Base-by-base conservation (phyloP, 805 yeast species). In the Saccharomyces mikatae region DNA sequence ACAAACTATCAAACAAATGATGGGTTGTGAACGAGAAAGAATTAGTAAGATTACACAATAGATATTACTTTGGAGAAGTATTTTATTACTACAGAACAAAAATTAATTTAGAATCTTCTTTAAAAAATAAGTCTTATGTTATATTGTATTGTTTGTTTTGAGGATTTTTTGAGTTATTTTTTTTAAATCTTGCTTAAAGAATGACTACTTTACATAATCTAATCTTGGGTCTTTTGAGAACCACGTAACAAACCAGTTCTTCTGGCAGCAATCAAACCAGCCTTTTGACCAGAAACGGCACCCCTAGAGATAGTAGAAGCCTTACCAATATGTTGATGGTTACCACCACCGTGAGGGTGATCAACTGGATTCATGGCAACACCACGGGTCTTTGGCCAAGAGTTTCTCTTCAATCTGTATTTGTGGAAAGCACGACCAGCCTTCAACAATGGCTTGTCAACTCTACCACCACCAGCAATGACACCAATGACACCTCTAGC, bases 271-370 rank as follows among this genome's bases (percentile, higher is more conserved):
- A 92, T 94, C 77, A 92, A 89, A 92, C 99, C 99, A 77, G 95
- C 96, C 95, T 92, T 92, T 84, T 92, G 99, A 89, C 99, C 99
- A 74, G 99, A 82, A 77, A 92, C 98, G 68, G 98, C 97, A 80
- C 96, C 96, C 87, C 98, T 89, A 70, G 96, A 86, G 73, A 92
- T 92, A 74, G 98, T 92, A 72, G 98, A 92, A 74, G 98, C 97
- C 86, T 92, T 92, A 90, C 98, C 98, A 82, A 91, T 92, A 80
- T 92, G 98, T 84, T 92, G 98, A 81, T 92, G 98, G 96, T 91
- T 91, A 92, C 99, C 99, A 92, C 99, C 98, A 89, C 99, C 99
- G 80, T 92, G 99, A 78, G 99, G 99, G 84, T 92, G 99, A 79
- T 92, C 99, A 78, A 92, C 99, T 79, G 98, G 98, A 84, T 92